phyloP scores from a whole-genome alignment of 805 yeast genomes.

The Saturnispora saitoi region DNA sequence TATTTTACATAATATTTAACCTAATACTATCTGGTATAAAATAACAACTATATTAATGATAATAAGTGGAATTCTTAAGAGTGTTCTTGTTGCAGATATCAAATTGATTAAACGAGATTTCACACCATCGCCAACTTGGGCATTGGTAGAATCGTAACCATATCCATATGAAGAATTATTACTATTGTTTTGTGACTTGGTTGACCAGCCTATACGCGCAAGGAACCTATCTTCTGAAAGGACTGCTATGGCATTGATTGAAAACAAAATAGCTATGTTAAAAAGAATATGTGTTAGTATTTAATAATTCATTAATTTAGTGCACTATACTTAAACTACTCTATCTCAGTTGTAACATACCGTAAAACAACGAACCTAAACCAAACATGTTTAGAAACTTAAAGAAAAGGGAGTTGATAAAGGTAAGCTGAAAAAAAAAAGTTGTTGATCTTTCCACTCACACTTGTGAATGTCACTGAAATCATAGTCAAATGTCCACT shows the following conservation, averaged over 20 bases:
- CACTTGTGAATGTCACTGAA: neutral
- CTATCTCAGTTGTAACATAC: neutral
- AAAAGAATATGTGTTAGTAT: neutral
- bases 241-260: constrained; percentile 50
- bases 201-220: constrained; percentile 36
- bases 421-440: neutral
- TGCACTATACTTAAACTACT: neutral
- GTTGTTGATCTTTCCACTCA: neutral
- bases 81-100: constrained; percentile 51
- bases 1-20: constrained; percentile 22
- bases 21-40: constrained; percentile 44
- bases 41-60: constrained; percentile 42
- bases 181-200: constrained; percentile 29
- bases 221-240: constrained; percentile 53
- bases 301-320: neutral
- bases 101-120: constrained; percentile 43
- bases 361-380: constrained; percentile 6
- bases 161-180: constrained; percentile 19
- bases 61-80: constrained; percentile 49
- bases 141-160: constrained; percentile 9
- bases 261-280: constrained; percentile 35
- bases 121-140: constrained; percentile 19
- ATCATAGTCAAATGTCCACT: constrained; percentile 8
- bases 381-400: constrained; percentile 5
- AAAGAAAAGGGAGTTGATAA: neutral